Evolutionary conservation across 2,329 filamentous ascomycete genomes (phyloP).

Genomic region (Aspergillus fumigatiaffinis): DNA sequence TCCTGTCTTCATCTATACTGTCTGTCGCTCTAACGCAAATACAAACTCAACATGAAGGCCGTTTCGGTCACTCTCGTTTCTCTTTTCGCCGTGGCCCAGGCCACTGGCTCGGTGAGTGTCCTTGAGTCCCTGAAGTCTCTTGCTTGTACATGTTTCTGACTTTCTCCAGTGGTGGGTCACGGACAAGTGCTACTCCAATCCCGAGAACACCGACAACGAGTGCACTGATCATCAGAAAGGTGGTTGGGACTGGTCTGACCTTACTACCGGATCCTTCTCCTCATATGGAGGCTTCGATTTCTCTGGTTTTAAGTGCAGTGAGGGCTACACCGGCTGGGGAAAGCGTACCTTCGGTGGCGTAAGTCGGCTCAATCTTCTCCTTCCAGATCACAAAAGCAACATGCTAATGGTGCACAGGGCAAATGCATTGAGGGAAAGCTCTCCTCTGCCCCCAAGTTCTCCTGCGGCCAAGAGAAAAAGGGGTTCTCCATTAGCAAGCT

Average conservation of each 20-base stretch:
- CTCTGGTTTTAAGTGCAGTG: conserved; percentile 66
- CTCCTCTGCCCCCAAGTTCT: conserved; percentile 56
- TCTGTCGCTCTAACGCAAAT: conserved; percentile 26
- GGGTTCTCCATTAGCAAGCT: conserved; percentile 72
- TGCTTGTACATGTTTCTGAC: not conserved
- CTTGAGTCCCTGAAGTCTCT: not conserved
- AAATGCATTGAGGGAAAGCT: conserved; percentile 61
- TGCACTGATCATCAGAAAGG: conserved; percentile 66
- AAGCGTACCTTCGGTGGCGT: conserved; percentile 33
- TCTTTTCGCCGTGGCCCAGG: conserved; percentile 46
- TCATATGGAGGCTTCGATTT: conserved; percentile 71
- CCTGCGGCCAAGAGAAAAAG: conserved; percentile 49
- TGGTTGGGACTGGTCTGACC: conserved; percentile 69
- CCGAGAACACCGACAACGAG: conserved; percentile 69
- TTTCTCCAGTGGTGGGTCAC: conserved; percentile 45
- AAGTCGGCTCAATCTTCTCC: conserved; percentile 30
- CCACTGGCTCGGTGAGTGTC: conserved; percentile 42
- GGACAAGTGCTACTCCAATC: conserved; percentile 59
- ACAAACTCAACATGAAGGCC: conserved; percentile 23
- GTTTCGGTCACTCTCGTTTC: conserved; percentile 26
- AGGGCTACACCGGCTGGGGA: conserved; percentile 44
- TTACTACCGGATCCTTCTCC: conserved; percentile 59
- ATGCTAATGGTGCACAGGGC: conserved; percentile 34
- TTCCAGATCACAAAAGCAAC: not conserved
- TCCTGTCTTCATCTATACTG: conserved; percentile 4